Evolutionary conservation across 225 moss, liverwort and hornwort species (phyloP), one percentile per base, ranked within the genome.

Genomic region (Pleurozium schreberi): DNA sequence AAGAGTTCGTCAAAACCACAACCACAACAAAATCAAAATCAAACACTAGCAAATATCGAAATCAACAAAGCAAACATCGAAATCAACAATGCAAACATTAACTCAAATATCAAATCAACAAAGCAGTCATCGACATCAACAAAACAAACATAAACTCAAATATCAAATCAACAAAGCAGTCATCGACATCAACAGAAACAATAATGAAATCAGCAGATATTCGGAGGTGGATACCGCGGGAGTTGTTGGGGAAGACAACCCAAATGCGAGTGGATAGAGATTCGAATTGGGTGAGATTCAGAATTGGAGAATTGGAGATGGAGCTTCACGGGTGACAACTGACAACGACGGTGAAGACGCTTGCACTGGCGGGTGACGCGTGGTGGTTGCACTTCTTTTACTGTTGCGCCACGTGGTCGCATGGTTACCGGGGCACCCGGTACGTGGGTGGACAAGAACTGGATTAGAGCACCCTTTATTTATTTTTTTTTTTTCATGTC

Each of bases 1-100:
- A 88, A 14, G 92, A 87, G 87, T 95, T 95, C 1, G 92, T 95
- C 75, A 93, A 78, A 22, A 97, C 94, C 81, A 97, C 66, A 11
- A 96, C 92, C 14, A 94, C 92, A 1, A 80, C 34, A 33, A 69
- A 58, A 59, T 69, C 28, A 6, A 75, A 49, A 76, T 64, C 53
- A 27, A n/a, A n/a, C n/a, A n/a, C n/a, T n/a, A 82, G 36, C 12
- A 47, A 14, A 36, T 23, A 23, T 23, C 36, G 14, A 77, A 53
- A 55, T 3, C 9, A 55, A 77, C 23, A 15, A 3, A 76, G 0
- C 26, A 63, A 40, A 43, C 6, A 71, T 45, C 27, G 36, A 36
- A 6, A 75, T 0, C 21, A 86, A 38, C 26, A 61, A 16, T n/a
- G n/a, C n/a, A n/a, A n/a, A n/a, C n/a, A n/a, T n/a, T n/a, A n/a